Evolutionary conservation across 1,284 basidiomycete genomes (phyloP), one percentile per base, ranked within the genome.

Genomic region (Schizophyllum amplum): DNA sequence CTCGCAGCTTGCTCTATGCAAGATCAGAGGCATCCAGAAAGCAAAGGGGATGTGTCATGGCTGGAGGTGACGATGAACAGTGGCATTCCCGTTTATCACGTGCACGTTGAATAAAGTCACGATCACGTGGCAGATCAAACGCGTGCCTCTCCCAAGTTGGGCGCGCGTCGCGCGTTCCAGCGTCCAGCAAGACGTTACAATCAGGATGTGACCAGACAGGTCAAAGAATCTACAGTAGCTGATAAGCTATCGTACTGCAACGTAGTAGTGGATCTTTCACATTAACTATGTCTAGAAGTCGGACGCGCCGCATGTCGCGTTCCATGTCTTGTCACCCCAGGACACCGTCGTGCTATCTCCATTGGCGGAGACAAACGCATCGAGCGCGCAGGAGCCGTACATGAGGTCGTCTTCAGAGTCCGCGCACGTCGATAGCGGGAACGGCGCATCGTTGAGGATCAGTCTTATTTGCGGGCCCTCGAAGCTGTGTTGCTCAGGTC

Each of bases 391-490:
- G n/a, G 71, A 67, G 33, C 76, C 75, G 47, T 67, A 68, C 59
- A 46, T 65, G 53, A 52, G 58, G 62, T 75, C 70, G 42, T 61
- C 56, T 52, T 61, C 54, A 22, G 55, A 58, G 59, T 65, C 62
- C 47, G 63, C 65, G 61, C 75, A 76, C 15, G 62, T 61, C 17
- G 64, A 53, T 48, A 78, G 63, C 23, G 76, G 72, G 58, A 74
- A 68, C 13, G 73, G 72, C 54, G 71, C 65, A 56, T 73, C 73
- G 64, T 78, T 78, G 47, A 79, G 69, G 54, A 77, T 56, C 11
- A 80, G 67, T 50, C 77, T 72, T 47, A 79, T 67, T 63, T 76
- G 72, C n/a, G 71, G 70, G 59, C 57, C 72, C 27, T 65, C 52
- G 55, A 69, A 70, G 13, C 68, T 69, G 53, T n/a, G 51, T n/a